Conservation (phyloP, 2,329 filamentous ascomycete species). For the Bipolaris victoriae region DNA sequence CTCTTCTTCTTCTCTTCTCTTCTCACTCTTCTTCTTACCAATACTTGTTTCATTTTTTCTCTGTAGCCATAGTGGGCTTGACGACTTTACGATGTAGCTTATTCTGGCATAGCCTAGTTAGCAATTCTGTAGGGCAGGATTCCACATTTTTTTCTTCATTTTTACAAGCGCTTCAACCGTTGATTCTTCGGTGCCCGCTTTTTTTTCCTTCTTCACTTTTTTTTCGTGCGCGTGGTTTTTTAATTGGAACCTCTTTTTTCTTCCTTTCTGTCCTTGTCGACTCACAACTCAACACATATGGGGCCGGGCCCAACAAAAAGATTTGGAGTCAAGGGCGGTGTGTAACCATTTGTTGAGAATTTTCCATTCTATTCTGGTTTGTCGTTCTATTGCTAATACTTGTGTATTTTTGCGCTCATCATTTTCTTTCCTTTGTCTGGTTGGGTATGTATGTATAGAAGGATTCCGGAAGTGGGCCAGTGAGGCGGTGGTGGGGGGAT, state of each 20-base stretch:
- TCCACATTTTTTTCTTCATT: slow-evolving; percentile 14
- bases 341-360: neutral
- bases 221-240: neutral
- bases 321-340: neutral
- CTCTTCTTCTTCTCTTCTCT: slow-evolving; percentile 12
- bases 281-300: slow-evolving; percentile 4
- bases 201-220: neutral
- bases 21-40: slow-evolving; percentile 9
- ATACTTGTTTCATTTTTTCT: neutral
- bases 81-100: slow-evolving; percentile 3
- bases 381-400: neutral
- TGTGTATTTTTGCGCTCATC: neutral
- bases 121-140: slow-evolving; percentile 2
- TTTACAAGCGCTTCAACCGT: neutral
- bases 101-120: slow-evolving; percentile 2
- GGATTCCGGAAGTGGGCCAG: neutral
- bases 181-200: neutral
- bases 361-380: slow-evolving; percentile 1
- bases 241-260: neutral
- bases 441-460: neutral
- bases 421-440: neutral
- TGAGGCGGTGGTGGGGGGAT: too few species aligned
- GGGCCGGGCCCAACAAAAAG: slow-evolving; percentile 11
- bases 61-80: neutral
- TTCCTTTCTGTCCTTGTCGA: slow-evolving; percentile 7